phyloP scores from a whole-genome alignment of 192 early-diverging fungal species.

The Glomus cerebriforme region DNA sequence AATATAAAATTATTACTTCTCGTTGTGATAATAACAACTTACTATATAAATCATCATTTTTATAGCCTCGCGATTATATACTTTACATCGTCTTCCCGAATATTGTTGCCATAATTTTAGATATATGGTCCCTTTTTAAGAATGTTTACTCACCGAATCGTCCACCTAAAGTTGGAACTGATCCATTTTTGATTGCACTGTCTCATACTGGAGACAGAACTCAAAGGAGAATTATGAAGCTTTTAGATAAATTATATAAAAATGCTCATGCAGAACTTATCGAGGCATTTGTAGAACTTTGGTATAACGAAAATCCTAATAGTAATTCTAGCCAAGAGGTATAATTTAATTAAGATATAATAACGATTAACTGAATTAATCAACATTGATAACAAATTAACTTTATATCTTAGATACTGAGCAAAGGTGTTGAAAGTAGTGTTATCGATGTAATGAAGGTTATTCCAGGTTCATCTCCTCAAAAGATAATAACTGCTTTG shows the following conservation, averaged over 20 bases:
- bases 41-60: neutral
- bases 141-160: conserved; percentile 21
- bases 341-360: neutral
- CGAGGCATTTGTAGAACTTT: conserved; percentile 67
- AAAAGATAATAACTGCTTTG: conserved; percentile 41
- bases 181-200: conserved; percentile 39
- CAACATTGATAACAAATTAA: neutral
- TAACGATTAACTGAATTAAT: neutral
- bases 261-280: conserved; percentile 57
- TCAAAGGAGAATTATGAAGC: conserved; percentile 47
- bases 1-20: neutral
- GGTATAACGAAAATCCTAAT: conserved; percentile 59
- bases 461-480: conserved; percentile 40
- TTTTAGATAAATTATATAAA: conserved; percentile 58
- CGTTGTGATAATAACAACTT: neutral
- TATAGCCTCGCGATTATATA: conserved; percentile 52
- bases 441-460: conserved; percentile 38
- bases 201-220: conserved; percentile 45
- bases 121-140: conserved; percentile 49
- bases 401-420: neutral
- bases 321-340: neutral
- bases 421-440: conserved; percentile 33
- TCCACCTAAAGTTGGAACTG: conserved; percentile 17
- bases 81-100: conserved; percentile 47
- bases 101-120: conserved; percentile 51